Evolutionary conservation across 2,329 filamentous ascomycete species (phyloP).

Genomic region (Gaeumannomyces tritici): DNA sequence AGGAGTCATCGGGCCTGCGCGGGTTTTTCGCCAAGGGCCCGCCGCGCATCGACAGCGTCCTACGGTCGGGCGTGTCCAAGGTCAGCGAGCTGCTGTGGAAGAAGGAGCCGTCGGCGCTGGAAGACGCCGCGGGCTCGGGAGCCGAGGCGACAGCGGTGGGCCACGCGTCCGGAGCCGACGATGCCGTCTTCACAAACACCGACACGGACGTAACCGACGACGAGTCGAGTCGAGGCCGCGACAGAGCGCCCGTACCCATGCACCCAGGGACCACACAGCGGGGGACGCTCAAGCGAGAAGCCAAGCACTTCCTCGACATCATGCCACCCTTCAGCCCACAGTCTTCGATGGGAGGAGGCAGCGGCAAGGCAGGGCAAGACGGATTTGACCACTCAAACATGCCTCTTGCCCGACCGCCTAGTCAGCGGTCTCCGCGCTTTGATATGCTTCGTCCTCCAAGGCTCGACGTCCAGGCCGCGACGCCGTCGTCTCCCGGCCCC

Average conservation of each 20-base stretch:
- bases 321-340: constrained; percentile 35
- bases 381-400: background rate
- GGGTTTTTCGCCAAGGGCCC: constrained; percentile 62
- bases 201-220: constrained; percentile 19
- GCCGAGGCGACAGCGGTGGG: too few species aligned
- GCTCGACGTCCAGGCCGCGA: constrained; percentile 29
- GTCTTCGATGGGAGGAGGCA: background rate
- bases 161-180: background rate
- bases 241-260: constrained; percentile 12
- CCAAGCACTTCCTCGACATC: constrained; percentile 38
- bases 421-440: constrained; percentile 32
- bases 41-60: constrained; percentile 61
- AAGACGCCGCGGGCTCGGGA: constrained; percentile 15
- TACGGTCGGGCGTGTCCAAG: constrained; percentile 49
- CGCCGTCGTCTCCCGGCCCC: constrained; percentile 1
- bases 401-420: constrained; percentile 21
- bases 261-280: background rate
- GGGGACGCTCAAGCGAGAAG: constrained; percentile 9
- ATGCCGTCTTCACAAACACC: background rate
- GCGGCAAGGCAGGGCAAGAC: background rate
- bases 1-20: constrained; percentile 44
- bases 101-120: constrained; percentile 26
- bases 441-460: constrained; percentile 38
- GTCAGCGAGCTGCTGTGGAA: constrained; percentile 49
- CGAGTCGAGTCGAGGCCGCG: constrained; percentile 9